Conservation (phyloP, 1,284 basidiomycete genomes). For the Kalmanozyma brasiliensis region DNA sequence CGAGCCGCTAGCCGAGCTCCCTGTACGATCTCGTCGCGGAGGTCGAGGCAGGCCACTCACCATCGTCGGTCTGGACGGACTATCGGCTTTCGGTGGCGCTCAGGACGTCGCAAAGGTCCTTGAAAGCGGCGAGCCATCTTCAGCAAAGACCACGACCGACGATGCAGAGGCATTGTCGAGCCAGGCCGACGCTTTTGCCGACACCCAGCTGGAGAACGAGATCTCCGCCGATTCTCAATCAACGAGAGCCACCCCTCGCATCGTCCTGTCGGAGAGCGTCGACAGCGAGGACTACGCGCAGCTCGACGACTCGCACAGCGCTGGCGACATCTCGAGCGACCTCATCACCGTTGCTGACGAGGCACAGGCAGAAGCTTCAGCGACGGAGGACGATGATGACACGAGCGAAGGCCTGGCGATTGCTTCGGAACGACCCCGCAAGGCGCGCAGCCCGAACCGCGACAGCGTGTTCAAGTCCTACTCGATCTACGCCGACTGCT, state of each 20-base stretch:
- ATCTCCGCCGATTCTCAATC: conserved; percentile 6
- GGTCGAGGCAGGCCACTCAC: conserved; percentile 34
- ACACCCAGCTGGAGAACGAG: background rate
- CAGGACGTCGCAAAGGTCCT: conserved; percentile 30
- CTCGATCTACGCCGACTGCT: conserved; percentile 52
- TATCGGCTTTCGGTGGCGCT: conserved; percentile 21
- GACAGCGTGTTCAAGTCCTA: conserved; percentile 52
- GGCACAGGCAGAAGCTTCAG: background rate
- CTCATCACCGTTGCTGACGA: conserved; percentile 1
- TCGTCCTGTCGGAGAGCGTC: conserved; percentile 21
- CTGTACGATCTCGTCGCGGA: conserved; percentile 26
- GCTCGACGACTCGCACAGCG: conserved; percentile 12
- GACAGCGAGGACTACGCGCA: conserved; percentile 19
- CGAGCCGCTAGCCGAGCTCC: conserved; percentile 25
- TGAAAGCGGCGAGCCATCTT: conserved; percentile 11
- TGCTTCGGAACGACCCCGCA: conserved; percentile 14
- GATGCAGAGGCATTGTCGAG: background rate
- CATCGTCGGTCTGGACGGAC: conserved; percentile 37
- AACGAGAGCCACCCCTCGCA: conserved; percentile 18
- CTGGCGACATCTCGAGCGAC: conserved; percentile 23
- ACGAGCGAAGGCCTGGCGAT: conserved; percentile 5
- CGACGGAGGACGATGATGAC: background rate
- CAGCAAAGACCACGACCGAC: background rate
- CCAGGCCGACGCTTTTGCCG: background rate
- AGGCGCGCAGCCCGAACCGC: conserved; percentile 35